Percentiles rank a stretch among this genome's conserved stretches.
phyloP scores from a whole-genome alignment of 306 rosid genomes.

The Cucumis sativus region Cucumber_9930_V3 NC_026660.2:3907501-3908000 shows the following conservation, averaged over 20 bases:
- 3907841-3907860: constrained; percentile 10
- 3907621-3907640: neutral
- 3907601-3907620: neutral
- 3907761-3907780: constrained; percentile 44
- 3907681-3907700: neutral
- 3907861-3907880: constrained; percentile 19
- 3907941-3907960: constrained; percentile 34
- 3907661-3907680: constrained; percentile 14
- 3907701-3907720: constrained; percentile 44
- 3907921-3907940: constrained; percentile 43
- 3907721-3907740: constrained; percentile 86
- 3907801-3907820: constrained; percentile 50
- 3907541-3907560: neutral
- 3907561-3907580: neutral
- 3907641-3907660: neutral
- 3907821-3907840: constrained; percentile 18
- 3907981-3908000: constrained; percentile 24
- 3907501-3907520: neutral
- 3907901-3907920: constrained; percentile 73
- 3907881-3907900: constrained; percentile 26
- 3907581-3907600: constrained; percentile 6
- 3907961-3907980: constrained; percentile 23
- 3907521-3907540: neutral
- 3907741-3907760: constrained; percentile 77
- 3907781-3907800: constrained; percentile 38